Conservation (phyloP, 257 asterid species). For the Solanum lycopersicoides region DNA sequence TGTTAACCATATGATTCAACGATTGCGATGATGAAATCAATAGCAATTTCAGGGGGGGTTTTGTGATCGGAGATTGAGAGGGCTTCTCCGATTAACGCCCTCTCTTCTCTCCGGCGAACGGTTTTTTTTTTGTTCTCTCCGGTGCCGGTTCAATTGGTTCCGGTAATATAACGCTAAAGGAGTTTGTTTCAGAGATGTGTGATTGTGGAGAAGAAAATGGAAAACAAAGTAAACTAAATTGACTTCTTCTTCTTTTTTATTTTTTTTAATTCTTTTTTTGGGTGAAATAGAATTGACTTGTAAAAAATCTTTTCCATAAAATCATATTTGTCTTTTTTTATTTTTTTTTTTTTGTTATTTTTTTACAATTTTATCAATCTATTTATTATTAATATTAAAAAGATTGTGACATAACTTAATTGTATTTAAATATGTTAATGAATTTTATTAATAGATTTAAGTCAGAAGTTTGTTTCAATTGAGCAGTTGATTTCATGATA, state of each 20-base stretch:
- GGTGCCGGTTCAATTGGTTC: neutral
- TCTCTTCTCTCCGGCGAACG: neutral
- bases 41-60: neutral
- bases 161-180: neutral
- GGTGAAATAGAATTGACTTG: neutral
- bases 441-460: no score
- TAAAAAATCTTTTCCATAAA: neutral
- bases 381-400: neutral
- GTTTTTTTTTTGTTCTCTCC: neutral
- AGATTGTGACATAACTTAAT: neutral
- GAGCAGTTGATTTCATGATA: neutral
- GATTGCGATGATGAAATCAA: neutral
- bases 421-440: no score
- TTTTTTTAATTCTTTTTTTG: neutral
- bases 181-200: neutral
- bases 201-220: neutral
- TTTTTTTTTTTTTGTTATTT: neutral
- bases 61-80: neutral
- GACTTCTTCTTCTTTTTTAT: neutral
- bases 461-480: neutral
- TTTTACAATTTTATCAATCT: neutral
- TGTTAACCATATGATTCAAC: conserved; percentile 45
- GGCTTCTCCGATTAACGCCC: neutral
- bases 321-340: neutral
- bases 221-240: neutral